Evolutionary conservation across 306 rosid species (phyloP).

Genomic region (Mimosa pudica): DNA sequence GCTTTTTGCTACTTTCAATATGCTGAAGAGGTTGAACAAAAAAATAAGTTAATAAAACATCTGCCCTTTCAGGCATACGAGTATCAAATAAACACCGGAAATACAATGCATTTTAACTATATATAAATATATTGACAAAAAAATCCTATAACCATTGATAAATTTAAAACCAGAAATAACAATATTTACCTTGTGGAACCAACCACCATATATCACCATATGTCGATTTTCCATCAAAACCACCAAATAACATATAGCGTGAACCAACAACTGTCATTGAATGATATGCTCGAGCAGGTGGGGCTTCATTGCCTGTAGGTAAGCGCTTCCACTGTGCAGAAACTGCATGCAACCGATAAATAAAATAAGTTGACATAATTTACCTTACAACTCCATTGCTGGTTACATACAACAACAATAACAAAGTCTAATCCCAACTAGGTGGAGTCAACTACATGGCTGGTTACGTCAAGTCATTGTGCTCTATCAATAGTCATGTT

Average conservation of each 20-base stretch:
- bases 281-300: conserved; percentile 98
- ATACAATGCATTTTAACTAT: background rate
- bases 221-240: conserved; percentile 94
- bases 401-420: background rate
- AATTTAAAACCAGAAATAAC: conserved; percentile 23
- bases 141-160: background rate
- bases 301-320: conserved; percentile 77
- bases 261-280: conserved; percentile 77
- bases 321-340: conserved; percentile 97
- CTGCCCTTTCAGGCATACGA: conserved; percentile 8
- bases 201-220: conserved; percentile 96
- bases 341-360: conserved; percentile 48
- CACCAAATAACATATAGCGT: conserved; percentile 79
- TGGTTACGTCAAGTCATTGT: no score
- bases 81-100: conserved; percentile 17
- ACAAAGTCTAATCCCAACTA: no score
- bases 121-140: background rate
- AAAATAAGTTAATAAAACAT: conserved; percentile 14
- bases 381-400: conserved; percentile 20
- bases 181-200: conserved; percentile 80
- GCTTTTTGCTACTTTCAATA: background rate
- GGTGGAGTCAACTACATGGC: no score
- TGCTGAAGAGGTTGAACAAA: conserved; percentile 12
- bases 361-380: conserved; percentile 22
- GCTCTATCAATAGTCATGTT: no score